These are phyloP conservation scores for Vitis rotundifolia DNA, from an alignment of 164 flowering plant species.

Conservation along the genomic window DNA sequence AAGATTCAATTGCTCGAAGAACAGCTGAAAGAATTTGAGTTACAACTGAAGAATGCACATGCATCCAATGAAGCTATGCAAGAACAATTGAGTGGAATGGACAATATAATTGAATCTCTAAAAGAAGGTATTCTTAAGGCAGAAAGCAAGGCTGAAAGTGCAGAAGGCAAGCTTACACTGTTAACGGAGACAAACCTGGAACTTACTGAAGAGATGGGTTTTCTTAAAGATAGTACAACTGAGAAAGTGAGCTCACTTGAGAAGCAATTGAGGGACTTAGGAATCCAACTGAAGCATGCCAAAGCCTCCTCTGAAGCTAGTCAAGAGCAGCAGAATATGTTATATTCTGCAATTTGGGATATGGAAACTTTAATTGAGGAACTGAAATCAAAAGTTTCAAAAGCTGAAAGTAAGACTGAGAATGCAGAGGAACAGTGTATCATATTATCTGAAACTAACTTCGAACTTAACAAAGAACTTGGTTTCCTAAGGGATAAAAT, in stretches of 20 bases:
- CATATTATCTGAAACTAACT: constrained; percentile 46
- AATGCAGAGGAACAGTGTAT: constrained; percentile 55
- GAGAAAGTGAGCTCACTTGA: constrained; percentile 48
- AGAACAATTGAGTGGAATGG: constrained; percentile 45
- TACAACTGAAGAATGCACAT: constrained; percentile 28
- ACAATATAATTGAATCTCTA: constrained; percentile 42
- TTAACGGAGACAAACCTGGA: constrained; percentile 56
- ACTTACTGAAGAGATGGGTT: constrained; percentile 60
- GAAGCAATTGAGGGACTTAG: constrained; percentile 51
- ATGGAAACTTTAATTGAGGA: constrained; percentile 68
- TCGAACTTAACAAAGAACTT: constrained; percentile 46
- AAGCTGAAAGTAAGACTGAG: constrained; percentile 53
- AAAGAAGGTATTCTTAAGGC: constrained; percentile 40
- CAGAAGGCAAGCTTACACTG: constrained; percentile 52
- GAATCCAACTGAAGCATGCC: constrained; percentile 50
- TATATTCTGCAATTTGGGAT: constrained; percentile 57
- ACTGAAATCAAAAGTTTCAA: constrained; percentile 55
- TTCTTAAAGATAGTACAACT: constrained; percentile 38
- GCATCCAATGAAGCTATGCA: constrained; percentile 35
- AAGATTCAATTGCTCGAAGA: constrained; percentile 48
- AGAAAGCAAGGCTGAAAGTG: constrained; percentile 56
- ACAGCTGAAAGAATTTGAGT: constrained; percentile 42
- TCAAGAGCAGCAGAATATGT: constrained; percentile 65
- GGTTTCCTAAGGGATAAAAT: constrained; percentile 37
- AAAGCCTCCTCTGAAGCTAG: constrained; percentile 60